Evolutionary conservation across 2,329 filamentous ascomycete genomes (phyloP).

Genomic region (Fusarium napiforme): DNA sequence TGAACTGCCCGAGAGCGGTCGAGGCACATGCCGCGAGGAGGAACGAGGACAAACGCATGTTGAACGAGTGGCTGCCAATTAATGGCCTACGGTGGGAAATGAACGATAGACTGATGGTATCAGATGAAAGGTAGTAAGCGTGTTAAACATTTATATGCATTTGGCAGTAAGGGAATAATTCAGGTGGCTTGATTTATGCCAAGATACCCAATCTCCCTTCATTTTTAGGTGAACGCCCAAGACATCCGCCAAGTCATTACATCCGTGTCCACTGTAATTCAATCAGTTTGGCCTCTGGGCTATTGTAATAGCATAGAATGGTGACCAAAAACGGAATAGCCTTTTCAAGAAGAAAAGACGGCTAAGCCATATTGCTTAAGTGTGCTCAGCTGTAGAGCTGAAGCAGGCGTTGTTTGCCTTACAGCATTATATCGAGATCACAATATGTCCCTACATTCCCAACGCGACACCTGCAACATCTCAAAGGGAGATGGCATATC

Average conservation of each 20-base stretch:
- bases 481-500: background rate
- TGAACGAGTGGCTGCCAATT: background rate
- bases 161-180: no score
- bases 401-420: background rate
- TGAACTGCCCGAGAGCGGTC: background rate
- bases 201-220: background rate
- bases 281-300: fast-evolving
- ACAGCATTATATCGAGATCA: background rate
- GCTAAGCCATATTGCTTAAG: fast-evolving
- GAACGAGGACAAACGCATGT: background rate
- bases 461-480: background rate
- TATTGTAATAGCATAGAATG: background rate
- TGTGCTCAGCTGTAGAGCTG: background rate
- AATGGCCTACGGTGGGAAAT: background rate
- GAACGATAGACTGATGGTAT: background rate
- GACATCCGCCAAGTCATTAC: background rate
- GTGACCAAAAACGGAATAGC: background rate
- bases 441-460: background rate
- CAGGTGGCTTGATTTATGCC: background rate
- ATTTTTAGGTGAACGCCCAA: background rate
- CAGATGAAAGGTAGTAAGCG: fast-evolving
- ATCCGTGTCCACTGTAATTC: fast-evolving
- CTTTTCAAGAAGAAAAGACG: fast-evolving
- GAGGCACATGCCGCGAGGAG: background rate
- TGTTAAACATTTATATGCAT: background rate